phyloP scores from a whole-genome alignment of 2,329 filamentous ascomycete species.

The Dothideomycetes sp. region DNA sequence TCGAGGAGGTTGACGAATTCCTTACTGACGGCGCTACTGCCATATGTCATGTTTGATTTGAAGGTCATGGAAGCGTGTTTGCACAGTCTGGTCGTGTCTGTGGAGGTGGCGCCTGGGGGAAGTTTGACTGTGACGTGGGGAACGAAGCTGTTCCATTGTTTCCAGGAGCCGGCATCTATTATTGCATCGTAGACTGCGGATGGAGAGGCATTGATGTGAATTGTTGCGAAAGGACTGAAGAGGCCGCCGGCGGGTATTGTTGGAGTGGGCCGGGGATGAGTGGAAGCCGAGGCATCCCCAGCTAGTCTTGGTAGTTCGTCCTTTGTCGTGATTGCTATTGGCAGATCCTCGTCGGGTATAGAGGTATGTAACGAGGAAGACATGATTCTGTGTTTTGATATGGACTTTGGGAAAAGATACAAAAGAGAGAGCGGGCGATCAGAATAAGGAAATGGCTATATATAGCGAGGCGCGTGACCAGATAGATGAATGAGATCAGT shows the following conservation, averaged over 20 bases:
- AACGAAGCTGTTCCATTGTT: slow-evolving; percentile 37
- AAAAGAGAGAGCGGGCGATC: too few species aligned
- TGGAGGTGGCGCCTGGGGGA: slow-evolving; percentile 5
- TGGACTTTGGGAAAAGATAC: too few species aligned
- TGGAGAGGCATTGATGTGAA: slow-evolving; percentile 29
- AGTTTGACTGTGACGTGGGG: slow-evolving; percentile 30
- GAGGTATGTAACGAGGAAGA: too few species aligned
- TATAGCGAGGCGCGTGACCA: too few species aligned
- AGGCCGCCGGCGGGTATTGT: slow-evolving; percentile 20
- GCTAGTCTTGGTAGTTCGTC: not conserved
- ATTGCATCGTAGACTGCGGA: slow-evolving; percentile 32
- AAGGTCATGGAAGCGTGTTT: slow-evolving; percentile 35
- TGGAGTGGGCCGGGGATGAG: slow-evolving; percentile 16
- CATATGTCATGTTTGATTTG: slow-evolving; percentile 28
- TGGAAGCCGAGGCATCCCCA: not conserved
- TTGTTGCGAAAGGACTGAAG: slow-evolving; percentile 22
- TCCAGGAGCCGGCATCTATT: slow-evolving; percentile 34
- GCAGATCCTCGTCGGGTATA: not conserved
- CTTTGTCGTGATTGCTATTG: not conserved
- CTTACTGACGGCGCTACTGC: slow-evolving; percentile 16
- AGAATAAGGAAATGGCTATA: too few species aligned
- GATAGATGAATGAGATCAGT: too few species aligned
- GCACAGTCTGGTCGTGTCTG: slow-evolving; percentile 13
- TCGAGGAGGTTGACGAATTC: slow-evolving; percentile 25
- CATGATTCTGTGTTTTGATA: too few species aligned